Evolutionary conservation across 345 rosid species (phyloP), one percentile per base, ranked within the genome.

Genomic region (Gossypium bickii): DNA sequence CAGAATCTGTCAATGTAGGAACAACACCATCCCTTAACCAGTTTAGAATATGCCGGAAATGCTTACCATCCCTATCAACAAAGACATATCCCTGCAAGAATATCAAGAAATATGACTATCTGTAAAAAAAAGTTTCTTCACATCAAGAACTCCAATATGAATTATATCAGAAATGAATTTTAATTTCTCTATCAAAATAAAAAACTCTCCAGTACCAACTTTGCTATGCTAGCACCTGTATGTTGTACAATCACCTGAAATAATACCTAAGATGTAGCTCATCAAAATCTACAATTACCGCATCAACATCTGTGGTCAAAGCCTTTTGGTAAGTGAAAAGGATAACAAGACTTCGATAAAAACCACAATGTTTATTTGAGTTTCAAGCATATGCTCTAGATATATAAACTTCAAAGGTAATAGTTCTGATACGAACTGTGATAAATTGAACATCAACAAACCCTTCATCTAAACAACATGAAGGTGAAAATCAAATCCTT

Each of bases 21-120:
- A 88, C 82, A 77, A 84, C 84, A 18, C 98, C 98, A 87, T 92
- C 97, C 81, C 97, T 88, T 87, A 94, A 82, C 97, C 98, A 91
- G 78, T 94, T 94, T 48, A 94, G 81, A 69, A 94, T 81, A 80
- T 92, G 97, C 59, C 98, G 86, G 66, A 94, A 94, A 79, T 88
- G 89, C 72, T 86, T 86, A 44, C 98, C 97, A 44, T 94, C 97
- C 66, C 98, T 88, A 77, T 94, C 98, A 79, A 94, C 88, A 80
- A 92, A 92, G 60, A 89, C 83, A 75, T 82, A 82, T 60, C 97
- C 98, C 98, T 94, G 86, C 74, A 81, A 81, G 59, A 69, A 56
- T 22, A 72, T 73, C 27, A 74, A 59, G 73, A 20, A 55, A 29
- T 44, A 45, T 12, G 66, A 83, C 53, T 67, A 56, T 18, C 41